These are phyloP conservation scores for Pseudogymnoascus sp. DNA, from an alignment of 2,329 filamentous ascomycete species.

Conservation along the genomic window DNA sequence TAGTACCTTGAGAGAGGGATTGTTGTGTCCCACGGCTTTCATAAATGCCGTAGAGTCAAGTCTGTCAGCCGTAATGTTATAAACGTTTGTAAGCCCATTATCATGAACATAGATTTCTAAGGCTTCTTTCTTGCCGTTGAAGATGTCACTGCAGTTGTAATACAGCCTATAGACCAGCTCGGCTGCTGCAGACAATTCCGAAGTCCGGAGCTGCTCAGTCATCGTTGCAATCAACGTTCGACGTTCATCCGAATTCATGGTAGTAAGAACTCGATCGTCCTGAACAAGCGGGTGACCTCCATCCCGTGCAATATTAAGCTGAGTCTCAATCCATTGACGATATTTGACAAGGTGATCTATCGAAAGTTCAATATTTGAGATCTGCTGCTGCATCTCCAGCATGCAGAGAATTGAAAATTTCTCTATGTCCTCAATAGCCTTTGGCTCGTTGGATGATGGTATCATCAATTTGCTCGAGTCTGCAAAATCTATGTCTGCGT, in stretches of 20 bases:
- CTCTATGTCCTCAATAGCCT: constrained; percentile 11
- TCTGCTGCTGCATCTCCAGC: constrained; percentile 13
- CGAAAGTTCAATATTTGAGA: not conserved
- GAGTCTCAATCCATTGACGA: constrained; percentile 13
- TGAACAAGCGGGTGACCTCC: constrained; percentile 10
- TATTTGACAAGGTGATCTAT: constrained; percentile 14
- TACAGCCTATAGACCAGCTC: constrained; percentile 1
- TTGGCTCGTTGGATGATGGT: constrained; percentile 9
- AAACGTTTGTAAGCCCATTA: constrained; percentile 12
- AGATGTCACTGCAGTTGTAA: constrained; percentile 7
- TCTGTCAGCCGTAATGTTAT: constrained; percentile 11
- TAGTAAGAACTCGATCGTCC: not conserved
- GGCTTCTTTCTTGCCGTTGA: constrained; percentile 3
- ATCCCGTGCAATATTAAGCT: not conserved
- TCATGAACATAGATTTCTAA: constrained; percentile 13
- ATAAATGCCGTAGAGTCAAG: constrained; percentile 21
- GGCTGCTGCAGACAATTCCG: not conserved
- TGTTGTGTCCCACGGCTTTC: constrained; percentile 19
- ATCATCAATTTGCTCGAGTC: constrained; percentile 10
- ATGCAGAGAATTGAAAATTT: constrained; percentile 16
- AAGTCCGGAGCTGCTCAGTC: not conserved
- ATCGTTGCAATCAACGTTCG: constrained; percentile 6
- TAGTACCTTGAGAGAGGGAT: constrained; percentile 26
- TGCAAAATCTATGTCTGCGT: constrained; percentile 15
- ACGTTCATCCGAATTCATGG: not conserved